Evolutionary conservation across 2,329 filamentous ascomycete species (phyloP), one percentile per base, ranked within the genome.

Genomic region (Cladophialophora yegresii): DNA sequence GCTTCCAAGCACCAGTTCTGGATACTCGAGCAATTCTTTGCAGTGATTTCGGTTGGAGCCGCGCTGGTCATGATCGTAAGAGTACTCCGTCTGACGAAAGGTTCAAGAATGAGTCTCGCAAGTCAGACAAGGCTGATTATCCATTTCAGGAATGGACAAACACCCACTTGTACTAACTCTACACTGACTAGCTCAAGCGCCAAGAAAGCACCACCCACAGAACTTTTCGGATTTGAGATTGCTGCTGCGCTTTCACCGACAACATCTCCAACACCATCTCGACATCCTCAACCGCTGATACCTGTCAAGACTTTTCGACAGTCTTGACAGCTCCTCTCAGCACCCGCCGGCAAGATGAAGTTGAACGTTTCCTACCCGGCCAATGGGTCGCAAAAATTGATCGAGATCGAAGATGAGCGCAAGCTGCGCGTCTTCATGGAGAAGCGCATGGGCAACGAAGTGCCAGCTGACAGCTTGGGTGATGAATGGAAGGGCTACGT

Each of bases 401-500:
- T 99, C 85, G 96, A 99, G 76, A 85, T 99, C 77, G 95, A 99
- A 79, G 96, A 99, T 90, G 96, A 99, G 84, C 92, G 93, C 85
- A 97, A 96, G 88, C 88, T 98, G 82, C 90, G 92, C 81, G 87
- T 95, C 85, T 98, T 98, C 89, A 93, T 96, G 89, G 95, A 98
- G 83, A 93, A 93, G 87, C 91, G 91, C 83, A 90, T 90, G 88
- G 80, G 87, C 86, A 74, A 77, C 72, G 80, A 82, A 78, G 91
- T 99, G 76, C 83, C 90, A 75, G 95, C 90, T 78, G 96, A 99
- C 85, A 90, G 89, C 79, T 87, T 99, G 78, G 95, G 95, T 78
- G 93, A 98, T 80, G 95, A 99, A 85, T 99, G 96, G 91, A 97
- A 97, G 88, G 95, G 95, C 83, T 99, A 99, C 87, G 89, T 99